Conservation (phyloP, 116 monocot species). For the Trichopus zeylanicus region DNA sequence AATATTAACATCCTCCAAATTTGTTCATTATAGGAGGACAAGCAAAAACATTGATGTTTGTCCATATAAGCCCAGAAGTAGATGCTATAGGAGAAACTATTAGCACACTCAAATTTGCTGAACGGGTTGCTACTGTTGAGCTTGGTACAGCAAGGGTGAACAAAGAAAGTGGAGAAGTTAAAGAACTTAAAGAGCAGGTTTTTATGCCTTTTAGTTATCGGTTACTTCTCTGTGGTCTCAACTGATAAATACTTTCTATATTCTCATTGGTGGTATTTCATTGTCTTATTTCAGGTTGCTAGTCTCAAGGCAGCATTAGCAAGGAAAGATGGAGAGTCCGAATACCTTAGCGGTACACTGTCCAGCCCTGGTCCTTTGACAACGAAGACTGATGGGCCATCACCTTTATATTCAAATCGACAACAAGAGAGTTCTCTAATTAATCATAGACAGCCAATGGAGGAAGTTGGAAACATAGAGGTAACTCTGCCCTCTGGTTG, state of each 20-base stretch:
- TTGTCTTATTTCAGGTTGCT: conserved; percentile 45
- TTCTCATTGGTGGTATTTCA: background rate
- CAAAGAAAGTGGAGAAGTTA: conserved; percentile 74
- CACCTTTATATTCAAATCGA: conserved; percentile 27
- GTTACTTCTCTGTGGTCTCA: background rate
- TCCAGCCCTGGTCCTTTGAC: conserved; percentile 24
- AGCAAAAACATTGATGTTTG: conserved; percentile 99
- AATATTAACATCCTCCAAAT: background rate
- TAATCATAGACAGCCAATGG: conserved; percentile 50
- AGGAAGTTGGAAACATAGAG: conserved; percentile 81
- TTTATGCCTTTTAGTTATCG: background rate
- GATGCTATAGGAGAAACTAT: conserved; percentile 91
- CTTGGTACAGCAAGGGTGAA: conserved; percentile 86
- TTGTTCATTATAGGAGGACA: conserved; percentile 59
- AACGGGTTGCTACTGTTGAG: conserved; percentile 93
- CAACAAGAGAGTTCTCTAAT: conserved; percentile 16
- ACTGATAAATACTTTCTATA: conserved; percentile 2
- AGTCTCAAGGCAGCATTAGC: conserved; percentile 68
- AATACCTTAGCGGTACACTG: conserved; percentile 16
- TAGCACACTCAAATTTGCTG: conserved; percentile 97
- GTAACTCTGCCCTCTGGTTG: conserved; percentile 14
- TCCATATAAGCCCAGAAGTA: conserved; percentile 91
- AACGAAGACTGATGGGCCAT: conserved; percentile 27
- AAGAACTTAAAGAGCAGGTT: conserved; percentile 95
- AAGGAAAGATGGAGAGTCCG: conserved; percentile 51